Evolutionary conservation across 345 rosid species (phyloP).

Genomic region (Melaleuca alternifolia): DNA sequence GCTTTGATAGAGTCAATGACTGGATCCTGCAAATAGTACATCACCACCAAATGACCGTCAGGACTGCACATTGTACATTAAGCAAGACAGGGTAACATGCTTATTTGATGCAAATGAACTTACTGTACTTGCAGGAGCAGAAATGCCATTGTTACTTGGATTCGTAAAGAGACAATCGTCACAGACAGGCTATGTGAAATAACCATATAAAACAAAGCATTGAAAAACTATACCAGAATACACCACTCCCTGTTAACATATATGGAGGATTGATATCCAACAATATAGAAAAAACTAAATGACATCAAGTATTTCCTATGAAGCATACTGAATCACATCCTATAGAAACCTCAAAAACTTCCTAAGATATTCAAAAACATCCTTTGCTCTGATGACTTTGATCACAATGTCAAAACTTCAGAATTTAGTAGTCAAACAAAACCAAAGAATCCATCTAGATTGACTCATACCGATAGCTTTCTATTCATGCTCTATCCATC

Average conservation of each 20-base stretch:
- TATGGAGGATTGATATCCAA: neutral
- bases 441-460: neutral
- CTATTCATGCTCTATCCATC: neutral
- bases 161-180: neutral
- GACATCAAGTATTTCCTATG: neutral
- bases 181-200: neutral
- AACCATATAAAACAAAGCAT: neutral
- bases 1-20: conserved; percentile 68
- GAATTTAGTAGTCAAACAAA: neutral
- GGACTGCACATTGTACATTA: neutral
- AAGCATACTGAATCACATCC: neutral
- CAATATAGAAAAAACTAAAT: neutral
- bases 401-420: neutral
- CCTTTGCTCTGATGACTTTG: neutral
- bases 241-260: neutral
- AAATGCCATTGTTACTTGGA: neutral
- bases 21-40: conserved; percentile 53
- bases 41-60: neutral
- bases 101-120: neutral
- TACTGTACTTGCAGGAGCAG: neutral
- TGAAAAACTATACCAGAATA: neutral
- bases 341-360: neutral
- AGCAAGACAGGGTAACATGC: neutral
- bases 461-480: neutral
- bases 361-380: neutral